Evolutionary conservation across 345 rosid genomes (phyloP).

Genomic region (Litchi chinensis): DNA sequence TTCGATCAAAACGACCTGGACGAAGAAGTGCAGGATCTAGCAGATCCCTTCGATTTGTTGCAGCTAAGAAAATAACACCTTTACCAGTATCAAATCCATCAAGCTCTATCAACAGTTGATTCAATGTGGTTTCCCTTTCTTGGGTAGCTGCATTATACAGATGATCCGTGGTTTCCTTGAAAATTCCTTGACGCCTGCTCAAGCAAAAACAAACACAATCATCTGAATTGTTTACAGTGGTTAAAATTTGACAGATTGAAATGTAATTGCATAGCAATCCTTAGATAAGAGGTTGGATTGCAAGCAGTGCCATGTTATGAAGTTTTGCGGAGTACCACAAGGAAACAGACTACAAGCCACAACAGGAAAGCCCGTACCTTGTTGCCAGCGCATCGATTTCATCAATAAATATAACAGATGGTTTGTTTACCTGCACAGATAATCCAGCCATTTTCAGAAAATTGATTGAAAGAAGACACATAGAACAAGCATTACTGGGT

Average conservation of each 20-base stretch:
- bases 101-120: slow-evolving; percentile 93
- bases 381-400: slow-evolving; percentile 97
- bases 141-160: slow-evolving; percentile 95
- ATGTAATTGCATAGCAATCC: not conserved
- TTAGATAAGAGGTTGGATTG: not conserved
- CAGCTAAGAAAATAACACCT: slow-evolving; percentile 95
- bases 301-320: not conserved
- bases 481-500: slow-evolving; percentile 8
- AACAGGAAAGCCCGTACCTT: slow-evolving; percentile 48
- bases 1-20: slow-evolving; percentile 96
- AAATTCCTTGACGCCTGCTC: slow-evolving; percentile 86
- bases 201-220: slow-evolving; percentile 18
- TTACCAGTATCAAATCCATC: slow-evolving; percentile 99
- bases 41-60: slow-evolving; percentile 90
- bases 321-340: not conserved
- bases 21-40: slow-evolving; percentile 96
- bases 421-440: slow-evolving; percentile 83
- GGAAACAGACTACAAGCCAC: not conserved
- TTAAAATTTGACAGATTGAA: not conserved
- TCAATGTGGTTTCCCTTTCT: slow-evolving; percentile 95
- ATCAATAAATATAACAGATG: slow-evolving; percentile 92
- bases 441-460: slow-evolving; percentile 27
- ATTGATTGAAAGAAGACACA: slow-evolving; percentile 10
- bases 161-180: slow-evolving; percentile 74
- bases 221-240: slow-evolving; percentile 8